Base-by-base conservation (phyloP, 345 rosid species). In the Brassica rapa region DNA sequence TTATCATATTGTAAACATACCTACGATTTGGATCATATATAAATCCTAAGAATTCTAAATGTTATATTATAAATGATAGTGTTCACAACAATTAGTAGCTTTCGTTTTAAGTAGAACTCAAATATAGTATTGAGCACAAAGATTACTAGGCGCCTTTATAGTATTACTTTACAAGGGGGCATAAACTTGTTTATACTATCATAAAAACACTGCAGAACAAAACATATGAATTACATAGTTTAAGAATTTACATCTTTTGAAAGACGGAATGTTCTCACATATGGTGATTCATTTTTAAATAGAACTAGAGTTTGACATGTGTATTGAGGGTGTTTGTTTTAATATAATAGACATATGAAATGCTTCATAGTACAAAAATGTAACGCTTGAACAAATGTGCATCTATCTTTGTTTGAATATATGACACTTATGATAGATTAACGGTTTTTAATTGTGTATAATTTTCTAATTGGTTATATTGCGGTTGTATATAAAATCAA, bases 11-110 rank as follows among this genome's bases (percentile, higher is more conserved):
- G 25, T 51, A 24, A 24, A 53, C 60, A 61, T 62, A 51, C 29
- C 53, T 78, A 74, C 82, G 78, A 79, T 79, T 73, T 35, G 75
- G 61, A 62, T 62, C 4, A 35, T 73, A 72, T 41, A 41, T 77
- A 63, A 24, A 71, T 39, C 1, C 16, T n/a, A n/a, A 1, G n/a
- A 35, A 49, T 14, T 49, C 56, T 49, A 49, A 49, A 49, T 49
- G 56, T 49, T 49, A 49, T 49, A 14, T 49, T 49, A 49, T n/a
- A 49, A 49, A 49, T 49, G 19, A 49, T 49, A 49, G 3, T 49
- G 56, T 49, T 5, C 19, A 49, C 56, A n/a, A 12, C 51, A 12
- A 43, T 43, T 43, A n/a, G 51, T 12, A 43, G 15, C 14, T 43
- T 43, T 43, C 51, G 51, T 43, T 43, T 43, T 37, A 37, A 37